Evolutionary conservation across 1,284 basidiomycete species (phyloP), one percentile per base, ranked within the genome.

Genomic region (Laetiporus sulphureus): DNA sequence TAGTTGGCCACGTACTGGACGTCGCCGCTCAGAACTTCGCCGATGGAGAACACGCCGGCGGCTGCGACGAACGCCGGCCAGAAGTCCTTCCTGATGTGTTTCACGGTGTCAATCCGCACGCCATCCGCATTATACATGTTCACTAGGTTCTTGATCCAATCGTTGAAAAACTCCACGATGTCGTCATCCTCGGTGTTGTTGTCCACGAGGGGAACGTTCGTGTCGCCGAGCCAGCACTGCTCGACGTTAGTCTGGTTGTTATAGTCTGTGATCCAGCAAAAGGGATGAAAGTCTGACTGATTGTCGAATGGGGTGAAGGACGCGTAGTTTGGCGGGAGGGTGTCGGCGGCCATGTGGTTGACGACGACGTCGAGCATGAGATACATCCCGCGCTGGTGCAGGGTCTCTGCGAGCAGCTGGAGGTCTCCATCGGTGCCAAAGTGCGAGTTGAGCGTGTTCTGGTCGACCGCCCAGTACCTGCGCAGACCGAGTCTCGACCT

Each of bases 41-140:
- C 89, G 39, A 90, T 84, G 49, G 84, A 88, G 65, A 89, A 92
- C 25, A 90, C 83, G 1, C 82, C 85, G 0, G 85, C 80, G 18
- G 73, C 73, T 30, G 63, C 64, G 52, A 78, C 82, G 59, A 92
- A 91, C 2, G 56, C 59, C 0, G 79, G 72, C 83, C 82, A 86
- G 56, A 87, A 87, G 47, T 71, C 66, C 36, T 72, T 68, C 25
- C 80, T 68, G 19, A 83, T 71, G 52, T 84, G 79, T 57, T 80
- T 85, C 38, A 48, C 49, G 15, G 49, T 85, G 57, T 92, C 89
- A 55, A 91, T 86, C 32, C 88, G 77, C 38, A 91, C 68, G 11
- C 80, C 80, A 53, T 83, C 81, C 44, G 86, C 76, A 16, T 63
- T 61, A 55, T 81, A 89, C 46, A 77, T 75, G 43, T 71, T 52